A percentile compares a stretch with the other conserved stretches of the same genome.
These are phyloP conservation scores for Volvox reticuliferus DNA, from an alignment of 139 green algal species.

Conservation along the genomic window DNA sequence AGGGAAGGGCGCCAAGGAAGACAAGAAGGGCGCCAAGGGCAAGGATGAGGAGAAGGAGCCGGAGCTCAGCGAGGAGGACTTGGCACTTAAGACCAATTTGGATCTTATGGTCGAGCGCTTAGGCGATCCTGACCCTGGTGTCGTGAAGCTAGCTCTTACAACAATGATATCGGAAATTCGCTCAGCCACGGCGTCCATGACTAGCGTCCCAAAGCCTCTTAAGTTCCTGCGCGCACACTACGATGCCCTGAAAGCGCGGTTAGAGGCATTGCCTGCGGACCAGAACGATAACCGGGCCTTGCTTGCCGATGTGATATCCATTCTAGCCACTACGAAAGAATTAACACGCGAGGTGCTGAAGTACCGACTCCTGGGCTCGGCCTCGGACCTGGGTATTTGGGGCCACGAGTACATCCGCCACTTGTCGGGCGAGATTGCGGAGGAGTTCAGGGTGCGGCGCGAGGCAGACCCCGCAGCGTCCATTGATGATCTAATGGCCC, in stretches of 20 bases:
- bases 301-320: conserved; percentile 96
- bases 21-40: conserved; percentile 49
- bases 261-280: conserved; percentile 66
- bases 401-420: conserved; percentile 98
- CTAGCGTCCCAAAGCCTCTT: conserved; percentile 97
- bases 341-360: conserved; percentile 86
- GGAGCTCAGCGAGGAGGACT: conserved; percentile 93
- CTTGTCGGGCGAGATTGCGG: conserved; percentile 91
- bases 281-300: conserved; percentile 57
- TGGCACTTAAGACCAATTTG: conserved; percentile 91
- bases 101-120: conserved; percentile 92
- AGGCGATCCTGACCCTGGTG: conserved; percentile 61
- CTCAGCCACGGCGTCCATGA: conserved; percentile 96
- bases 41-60: conserved; percentile 70
- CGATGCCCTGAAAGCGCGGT: conserved; percentile 76
- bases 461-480: background rate
- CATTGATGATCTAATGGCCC: conserved; percentile 85
- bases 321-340: conserved; percentile 94
- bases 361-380: conserved; percentile 77
- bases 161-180: conserved; percentile 83
- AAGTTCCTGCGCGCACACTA: conserved; percentile 97
- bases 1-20: conserved; percentile 35
- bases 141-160: conserved; percentile 82
- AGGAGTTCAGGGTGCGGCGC: conserved; percentile 77
- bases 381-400: conserved; percentile 76